These are phyloP conservation scores for Microdochium bolleyi DNA, from an alignment of 2,329 filamentous ascomycete genomes.

Conservation along the genomic window DNA sequence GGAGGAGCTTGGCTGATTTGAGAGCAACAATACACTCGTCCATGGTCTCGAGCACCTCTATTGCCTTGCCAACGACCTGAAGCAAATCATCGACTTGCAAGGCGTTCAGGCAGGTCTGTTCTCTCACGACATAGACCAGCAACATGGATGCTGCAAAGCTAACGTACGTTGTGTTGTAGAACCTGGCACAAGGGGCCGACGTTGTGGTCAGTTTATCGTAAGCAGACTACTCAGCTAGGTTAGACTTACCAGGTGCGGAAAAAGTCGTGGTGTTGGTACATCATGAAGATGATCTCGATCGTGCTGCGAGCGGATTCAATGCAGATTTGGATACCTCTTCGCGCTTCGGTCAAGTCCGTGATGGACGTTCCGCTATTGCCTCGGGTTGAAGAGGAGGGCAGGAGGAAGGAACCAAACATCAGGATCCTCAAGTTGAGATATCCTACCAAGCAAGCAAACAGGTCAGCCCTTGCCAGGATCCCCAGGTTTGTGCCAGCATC, in stretches of 20 bases:
- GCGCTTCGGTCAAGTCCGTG: slow-evolving; percentile 1
- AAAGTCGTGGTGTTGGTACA: slow-evolving; percentile 18
- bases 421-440: slow-evolving; percentile 18
- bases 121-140: slow-evolving; percentile 15
- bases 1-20: slow-evolving; percentile 15
- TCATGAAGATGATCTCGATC: slow-evolving; percentile 18
- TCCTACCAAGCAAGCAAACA: slow-evolving; percentile 5
- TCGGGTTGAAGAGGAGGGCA: slow-evolving; percentile 7
- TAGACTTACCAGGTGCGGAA: slow-evolving; percentile 17
- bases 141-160: slow-evolving; percentile 19
- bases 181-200: slow-evolving; percentile 13
- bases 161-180: slow-evolving; percentile 21
- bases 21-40: slow-evolving; percentile 17
- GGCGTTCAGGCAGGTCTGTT: slow-evolving; percentile 8
- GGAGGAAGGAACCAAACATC: slow-evolving; percentile 16
- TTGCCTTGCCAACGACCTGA: slow-evolving; percentile 12
- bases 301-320: slow-evolving; percentile 17
- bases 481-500: too few species aligned
- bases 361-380: not conserved
- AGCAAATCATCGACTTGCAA: slow-evolving; percentile 7
- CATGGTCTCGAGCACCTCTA: slow-evolving; percentile 15
- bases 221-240: not conserved
- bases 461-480: too few species aligned
- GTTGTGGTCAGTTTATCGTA: too few species aligned
- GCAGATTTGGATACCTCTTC: slow-evolving; percentile 12